Evolutionary conservation across 164 flowering plant genomes (phyloP), one percentile per base, ranked within the genome.

Genomic region (Chimonanthus praecox): DNA sequence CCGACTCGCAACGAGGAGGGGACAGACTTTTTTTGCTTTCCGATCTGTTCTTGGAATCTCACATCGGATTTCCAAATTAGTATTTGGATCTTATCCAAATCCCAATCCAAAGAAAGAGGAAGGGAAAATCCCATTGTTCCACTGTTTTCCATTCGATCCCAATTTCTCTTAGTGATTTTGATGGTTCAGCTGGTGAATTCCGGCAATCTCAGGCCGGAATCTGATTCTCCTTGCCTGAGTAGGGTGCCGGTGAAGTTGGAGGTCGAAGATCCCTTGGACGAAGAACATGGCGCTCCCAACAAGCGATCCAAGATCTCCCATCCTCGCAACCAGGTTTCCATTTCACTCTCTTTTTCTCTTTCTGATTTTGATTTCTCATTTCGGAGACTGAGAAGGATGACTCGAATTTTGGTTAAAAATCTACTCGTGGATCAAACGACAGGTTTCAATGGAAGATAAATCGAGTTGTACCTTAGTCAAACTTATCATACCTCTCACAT

Each of bases 121-220:
- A 54, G 60, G 33, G 2, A 49, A 49, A n/a, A 13, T 54, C 60
- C 60, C 11, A 10, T 54, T 11, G 11, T 54, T 54, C n/a, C 16
- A 4, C 4, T 13, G 60, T 33, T 33, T 54, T 54, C 60, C 4
- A 54, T 54, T 10, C 60, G 16, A 54, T 54, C 7, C 60, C 10
- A 21, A n/a, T 33, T 16, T 48, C 16, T 45, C 47, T 69, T 10
- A 58, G 54, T 47, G 16, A 72, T 65, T 67, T 80, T 71, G 82
- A 87, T 88, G 90, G 89, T 88, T 68, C 85, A 85, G 83, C 74
- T 85, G 80, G 84, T 87, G 87, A 87, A 79, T 82, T 82, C 88
- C 20, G 80, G 82, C 20, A 79, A 77, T 64, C 49, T 66, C 68
- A 71, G 74, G 62, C 72, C 80, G 78, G 88, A 80, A 58, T 75